Evolutionary conservation across 192 early-diverging fungal genomes (phyloP), one percentile per base, ranked within the genome.

Genomic region (Umbelopsis ramanniana): DNA sequence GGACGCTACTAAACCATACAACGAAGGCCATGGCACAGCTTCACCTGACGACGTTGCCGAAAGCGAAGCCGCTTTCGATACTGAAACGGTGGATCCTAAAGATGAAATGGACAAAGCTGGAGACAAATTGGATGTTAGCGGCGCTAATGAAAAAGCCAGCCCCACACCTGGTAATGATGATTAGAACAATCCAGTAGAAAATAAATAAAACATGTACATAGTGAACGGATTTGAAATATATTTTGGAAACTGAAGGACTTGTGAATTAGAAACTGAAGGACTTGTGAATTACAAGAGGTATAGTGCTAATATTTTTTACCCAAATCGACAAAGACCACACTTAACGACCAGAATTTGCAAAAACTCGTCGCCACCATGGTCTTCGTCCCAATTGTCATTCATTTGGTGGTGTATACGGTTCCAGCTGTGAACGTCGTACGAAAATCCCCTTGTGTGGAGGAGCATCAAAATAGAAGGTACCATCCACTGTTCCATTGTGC

Each of bases 311-410:
- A n/a, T 15, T 46, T 17, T 17, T 10, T 46, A 46, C 46, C 11
- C 15, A 3, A 37, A 19, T 37, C 57, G 57, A 63, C 57, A 33
- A 63, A 63, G 57, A 37, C 57, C 57, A 37, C 57, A 37, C 24
- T 35, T 63, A 63, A 35, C 57, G 57, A 63, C 57, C 17, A 63
- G 57, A 33, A 15, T 63, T 63, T 33, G 8, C 26, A 37, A 63
- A 63, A 35, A 63, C 57, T 38, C 57, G 57, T 63, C 57, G 57
- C 57, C 57, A 63, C 57, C 57, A 63, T 63, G 57, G 57, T 8
- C 57, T 63, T 63, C 57, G 57, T 63, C 57, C 14, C 37, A 63
- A 63, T 63, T 63, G 57, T 63, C 57, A 63, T 63, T 26, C 57
- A 37, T 63, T 26, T 63, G 57, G 57, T 12, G 57, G 57, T 17